Base-by-base conservation (phyloP, 2,329 filamentous ascomycete genomes). In the Penicillium aurantiogriseum region DNA sequence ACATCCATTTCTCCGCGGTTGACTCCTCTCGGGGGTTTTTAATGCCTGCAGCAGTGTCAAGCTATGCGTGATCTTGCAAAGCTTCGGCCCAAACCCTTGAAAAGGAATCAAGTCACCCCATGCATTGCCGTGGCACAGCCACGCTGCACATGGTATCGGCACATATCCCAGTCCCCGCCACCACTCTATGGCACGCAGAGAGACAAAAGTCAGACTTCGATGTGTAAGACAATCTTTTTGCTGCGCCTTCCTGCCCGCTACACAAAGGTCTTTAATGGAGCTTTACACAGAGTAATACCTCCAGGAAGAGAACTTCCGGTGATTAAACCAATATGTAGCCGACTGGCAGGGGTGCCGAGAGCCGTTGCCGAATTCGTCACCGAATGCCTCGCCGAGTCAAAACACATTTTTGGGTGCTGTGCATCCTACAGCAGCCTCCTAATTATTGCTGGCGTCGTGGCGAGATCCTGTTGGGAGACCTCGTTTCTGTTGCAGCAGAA, bases 131-230 rank as follows among this genome's bases (percentile, higher is more conserved):
- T 47, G 39, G 27, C 42, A 53, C 43, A 53, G 49, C 53, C 53
- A 53, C 42, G 35, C 49, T 47, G 42, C 49, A 46, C 49, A 53
- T 47, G 48, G 40, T 40, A 21, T 56, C 42, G 48, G 54, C 40
- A 39, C 27, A 56, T 56, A 52, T 40, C 21, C 35, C 19, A 48
- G 33, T 35, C 13, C 8, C 25, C 11, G 17, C 23, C 19, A 29
- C 31, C 27, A 27, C 33, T 40, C 10, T 36, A 23, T 43, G 39
- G 19, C 23, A 44, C 10, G 31, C 45, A 33, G 23, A n/a, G 35
- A 47, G 17, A 25, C 19, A 43, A 17, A 44, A 47, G 23, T 39
- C 53, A 44, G 31, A 21, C 31, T 43, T 42, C 29, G 10, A 40
- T n/a, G n/a, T 35, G 53, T 56, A 36, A 44, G 53, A 43, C 39